A percentile compares a stretch with the other conserved stretches of the same genome.
phyloP scores from a whole-genome alignment of 2,329 filamentous ascomycete species.

The Fusarium sp. region DNA sequence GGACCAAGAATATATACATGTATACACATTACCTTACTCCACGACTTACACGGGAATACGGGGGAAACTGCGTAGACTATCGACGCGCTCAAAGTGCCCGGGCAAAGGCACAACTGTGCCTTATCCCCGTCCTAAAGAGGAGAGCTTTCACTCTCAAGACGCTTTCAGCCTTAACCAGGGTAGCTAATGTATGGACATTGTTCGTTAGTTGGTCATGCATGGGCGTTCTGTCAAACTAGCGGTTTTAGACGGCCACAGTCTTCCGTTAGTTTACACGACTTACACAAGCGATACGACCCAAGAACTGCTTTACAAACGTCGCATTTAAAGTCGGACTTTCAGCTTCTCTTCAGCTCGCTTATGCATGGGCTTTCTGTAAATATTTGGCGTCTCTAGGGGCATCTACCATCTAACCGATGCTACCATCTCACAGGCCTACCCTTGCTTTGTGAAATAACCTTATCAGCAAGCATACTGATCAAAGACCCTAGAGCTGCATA shows the following conservation, averaged over 20 bases:
- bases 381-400: neutral
- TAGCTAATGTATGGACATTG: neutral
- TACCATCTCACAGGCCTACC: neutral
- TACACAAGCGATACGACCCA: neutral
- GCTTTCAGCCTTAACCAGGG: neutral
- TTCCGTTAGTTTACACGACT: too few species aligned
- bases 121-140: neutral
- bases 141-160: neutral
- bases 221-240: neutral
- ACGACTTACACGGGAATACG: too few species aligned
- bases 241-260: neutral
- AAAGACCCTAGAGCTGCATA: neutral
- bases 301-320: fast-evolving
- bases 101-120: neutral
- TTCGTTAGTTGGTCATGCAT: neutral
- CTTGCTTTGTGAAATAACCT: neutral
- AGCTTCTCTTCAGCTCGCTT: neutral
- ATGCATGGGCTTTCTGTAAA: neutral
- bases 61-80: too few species aligned
- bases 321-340: fast-evolving
- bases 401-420: fast-evolving
- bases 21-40: too few species aligned
- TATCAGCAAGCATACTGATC: neutral
- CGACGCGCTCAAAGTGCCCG: neutral
- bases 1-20: neutral